Conservation (phyloP, 148 eudicot genomes). For the Heliamphora exappendiculata region DNA sequence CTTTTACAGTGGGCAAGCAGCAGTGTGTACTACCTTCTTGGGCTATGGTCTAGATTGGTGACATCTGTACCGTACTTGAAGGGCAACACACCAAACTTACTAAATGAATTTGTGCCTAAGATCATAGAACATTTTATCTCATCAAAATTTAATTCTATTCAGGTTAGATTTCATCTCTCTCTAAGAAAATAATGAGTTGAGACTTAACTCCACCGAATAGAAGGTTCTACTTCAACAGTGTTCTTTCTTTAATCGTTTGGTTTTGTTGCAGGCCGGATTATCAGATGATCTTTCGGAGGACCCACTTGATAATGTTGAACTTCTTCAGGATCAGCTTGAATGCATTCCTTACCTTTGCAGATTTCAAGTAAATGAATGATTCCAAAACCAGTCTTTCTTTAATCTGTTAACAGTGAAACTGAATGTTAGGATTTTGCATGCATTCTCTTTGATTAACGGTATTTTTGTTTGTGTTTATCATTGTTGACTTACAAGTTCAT, state of each 20-base stretch:
- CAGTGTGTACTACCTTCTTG: constrained; percentile 90
- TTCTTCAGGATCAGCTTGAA: constrained; percentile 92
- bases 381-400: background rate
- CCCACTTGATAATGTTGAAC: constrained; percentile 80
- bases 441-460: constrained; percentile 14
- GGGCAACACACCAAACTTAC: constrained; percentile 51
- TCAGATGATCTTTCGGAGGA: constrained; percentile 74
- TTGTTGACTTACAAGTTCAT: background rate
- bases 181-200: constrained; percentile 1
- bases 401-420: background rate
- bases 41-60: constrained; percentile 87
- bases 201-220: background rate
- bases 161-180: constrained; percentile 38
- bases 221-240: background rate
- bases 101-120: constrained; percentile 82
- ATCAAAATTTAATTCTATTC: constrained; percentile 69
- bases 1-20: constrained; percentile 77
- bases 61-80: constrained; percentile 69
- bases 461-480: background rate
- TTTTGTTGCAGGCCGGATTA: constrained; percentile 41
- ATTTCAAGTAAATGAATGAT: constrained; percentile 55
- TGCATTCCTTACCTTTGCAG: constrained; percentile 72
- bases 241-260: constrained; percentile 1
- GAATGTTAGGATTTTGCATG: background rate
- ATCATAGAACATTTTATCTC: constrained; percentile 84